A percentile compares a stretch with the other conserved stretches of the same genome.
Evolutionary conservation across 805 yeast genomes (phyloP).

Genomic region (Candida orba): DNA sequence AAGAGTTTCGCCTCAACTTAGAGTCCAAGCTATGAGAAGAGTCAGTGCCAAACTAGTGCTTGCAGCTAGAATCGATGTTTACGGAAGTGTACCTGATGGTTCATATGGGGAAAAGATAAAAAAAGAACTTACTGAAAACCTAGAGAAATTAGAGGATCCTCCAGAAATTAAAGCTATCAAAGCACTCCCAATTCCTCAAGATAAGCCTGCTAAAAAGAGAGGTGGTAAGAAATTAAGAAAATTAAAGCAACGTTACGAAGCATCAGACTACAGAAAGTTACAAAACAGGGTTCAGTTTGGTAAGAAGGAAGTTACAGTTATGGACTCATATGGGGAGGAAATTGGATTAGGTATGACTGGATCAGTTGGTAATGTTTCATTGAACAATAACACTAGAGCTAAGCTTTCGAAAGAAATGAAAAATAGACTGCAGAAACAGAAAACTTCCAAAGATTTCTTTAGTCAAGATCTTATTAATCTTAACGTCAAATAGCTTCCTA

Average conservation of each 20-base stretch:
- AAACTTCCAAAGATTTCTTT: conserved; percentile 14
- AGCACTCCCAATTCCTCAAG: conserved; percentile 65
- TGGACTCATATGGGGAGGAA: conserved; percentile 71
- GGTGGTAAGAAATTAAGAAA: conserved; percentile 81
- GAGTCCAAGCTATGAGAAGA: conserved; percentile 69
- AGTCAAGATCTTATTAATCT: conserved; percentile 16
- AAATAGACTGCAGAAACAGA: conserved; percentile 30
- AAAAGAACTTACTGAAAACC: conserved; percentile 50
- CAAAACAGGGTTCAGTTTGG: conserved; percentile 86
- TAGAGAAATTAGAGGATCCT: conserved; percentile 70
- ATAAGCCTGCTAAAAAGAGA: conserved; percentile 69
- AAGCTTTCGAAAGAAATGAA: conserved; percentile 57
- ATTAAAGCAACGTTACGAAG: conserved; percentile 69
- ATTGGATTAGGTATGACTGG: conserved; percentile 69
- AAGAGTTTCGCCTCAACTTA: conserved; percentile 47
- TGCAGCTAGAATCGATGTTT: conserved; percentile 76
- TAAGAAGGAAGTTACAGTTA: conserved; percentile 52
- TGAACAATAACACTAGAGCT: conserved; percentile 44
- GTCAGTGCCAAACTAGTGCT: conserved; percentile 71
- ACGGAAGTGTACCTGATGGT: conserved; percentile 38
- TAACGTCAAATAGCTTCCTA: background rate
- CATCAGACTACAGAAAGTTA: conserved; percentile 75
- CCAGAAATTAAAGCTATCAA: conserved; percentile 58
- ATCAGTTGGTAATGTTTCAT: conserved; percentile 21
- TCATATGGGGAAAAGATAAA: conserved; percentile 51